A percentile compares a stretch with the other conserved stretches of the same genome.
Evolutionary conservation across 805 yeast species (phyloP).

Genomic region (Hanseniaspora hatyaiensis): DNA sequence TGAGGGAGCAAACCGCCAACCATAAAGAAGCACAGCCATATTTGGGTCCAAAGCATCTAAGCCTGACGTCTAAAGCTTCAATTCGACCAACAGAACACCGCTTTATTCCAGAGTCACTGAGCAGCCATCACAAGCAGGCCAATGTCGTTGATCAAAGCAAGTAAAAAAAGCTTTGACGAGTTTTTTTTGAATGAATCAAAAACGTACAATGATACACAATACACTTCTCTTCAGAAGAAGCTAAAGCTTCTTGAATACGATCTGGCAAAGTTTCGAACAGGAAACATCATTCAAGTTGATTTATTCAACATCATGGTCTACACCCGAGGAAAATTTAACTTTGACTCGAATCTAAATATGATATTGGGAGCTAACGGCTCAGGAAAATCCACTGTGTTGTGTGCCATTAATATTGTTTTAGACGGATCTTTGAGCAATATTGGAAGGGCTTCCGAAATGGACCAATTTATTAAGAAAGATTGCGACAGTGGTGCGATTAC

Average conservation of each 20-base stretch:
- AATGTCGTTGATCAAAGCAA: background rate
- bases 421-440: conserved; percentile 67
- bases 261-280: conserved; percentile 28
- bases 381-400: conserved; percentile 85
- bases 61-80: too few relatives aligned
- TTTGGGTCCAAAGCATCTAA: too few relatives aligned
- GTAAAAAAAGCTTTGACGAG: background rate
- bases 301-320: conserved; percentile 41
- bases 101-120: too few relatives aligned
- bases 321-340: conserved; percentile 35
- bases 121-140: too few relatives aligned
- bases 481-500: conserved; percentile 36
- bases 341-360: conserved; percentile 78
- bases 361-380: conserved; percentile 95
- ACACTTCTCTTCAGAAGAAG: background rate
- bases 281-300: conserved; percentile 40
- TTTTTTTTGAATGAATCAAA: background rate
- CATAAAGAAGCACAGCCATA: too few relatives aligned
- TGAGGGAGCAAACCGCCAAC: too few relatives aligned
- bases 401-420: conserved; percentile 82
- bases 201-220: background rate
- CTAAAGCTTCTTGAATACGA: background rate
- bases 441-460: conserved; percentile 52
- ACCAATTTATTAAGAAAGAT: conserved; percentile 66
- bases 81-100: too few relatives aligned